Base-by-base conservation (phyloP, 805 yeast species). In the Metschnikowia kunwiensis region DNA sequence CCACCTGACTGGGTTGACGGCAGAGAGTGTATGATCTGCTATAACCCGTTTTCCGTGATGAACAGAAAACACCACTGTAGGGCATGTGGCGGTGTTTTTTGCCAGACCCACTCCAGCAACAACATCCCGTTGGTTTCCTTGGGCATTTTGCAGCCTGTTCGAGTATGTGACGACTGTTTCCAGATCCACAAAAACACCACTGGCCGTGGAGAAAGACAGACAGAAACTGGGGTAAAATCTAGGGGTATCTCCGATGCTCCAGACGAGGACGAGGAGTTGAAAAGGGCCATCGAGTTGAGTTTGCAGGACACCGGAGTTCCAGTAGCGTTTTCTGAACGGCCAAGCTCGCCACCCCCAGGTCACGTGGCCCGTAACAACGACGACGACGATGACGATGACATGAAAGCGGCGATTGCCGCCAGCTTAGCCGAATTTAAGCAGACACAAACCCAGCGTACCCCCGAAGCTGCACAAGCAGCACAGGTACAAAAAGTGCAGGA, bases 1-100 rank as follows among this genome's bases (percentile, higher is more conserved):
- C 97, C 98, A 2, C 97, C 98, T 0, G 97, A 88, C 50, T 93
- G 98, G 98, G 81, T 85, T 15, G 98, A 93, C 54, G 83, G 89
- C 8, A 95, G 87, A 50, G 86, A 86, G 3, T 93, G 98, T 60
- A 89, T 93, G 97, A 78, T 86, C 37, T 87, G 97, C 49, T 87
- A 94, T 34, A 77, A 72, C 27, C 65, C 80, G 11, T 93, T 93
- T 55, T 70, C 93, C 1, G 74, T 91, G 55, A 65, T 89, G 42
- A 88, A 86, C 57, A 74, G 98, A 54, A 88, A 91, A 57, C 98
- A 93, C 59, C 98, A 93, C 61, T 93, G 98, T 60, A 74, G 98
- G 35, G 83, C 95, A 34, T 93, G 98, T 63, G 98, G 98, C 16
- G 97, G 97, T 3, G 96, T 87, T 0, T 91, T 74, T 55, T 81